Base-by-base conservation (phyloP, 148 eudicot genomes). In the Silene latifolia region DNA sequence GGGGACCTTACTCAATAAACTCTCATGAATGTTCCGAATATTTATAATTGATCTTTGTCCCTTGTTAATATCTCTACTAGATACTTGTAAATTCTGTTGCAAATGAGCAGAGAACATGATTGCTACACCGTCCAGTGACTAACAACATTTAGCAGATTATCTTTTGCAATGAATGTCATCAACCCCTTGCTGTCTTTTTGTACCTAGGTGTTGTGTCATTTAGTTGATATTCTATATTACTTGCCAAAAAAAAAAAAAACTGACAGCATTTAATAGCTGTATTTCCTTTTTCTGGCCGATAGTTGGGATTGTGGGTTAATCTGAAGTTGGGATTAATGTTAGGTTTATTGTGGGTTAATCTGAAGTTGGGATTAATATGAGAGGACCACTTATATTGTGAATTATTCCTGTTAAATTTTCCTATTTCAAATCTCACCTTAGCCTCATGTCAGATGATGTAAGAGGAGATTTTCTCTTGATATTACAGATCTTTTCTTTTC, bases 31-130 rank as follows among this genome's bases (percentile, higher is more conserved):
- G 14, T 62, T 21, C 67, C 15, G 27, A 24, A 10, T 27, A 63
- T 63, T 25, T 63, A 10, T 51, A 10, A 10, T 63, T 14, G 18
- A 39, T 39, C 44, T 63, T 9, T 8, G 12, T 35, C 14, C 35
- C 18, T 75, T 53, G 24, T 12, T 35, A 11, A 20, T 75, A 20
- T 75, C 19, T 56, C 53, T 66, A 23, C 35, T 63, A 27, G 18
- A 63, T 51, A 51, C 56, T 51, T 51, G 44, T 51, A 3, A 25
- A 2, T 12, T 24, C 17, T 27, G 39, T 24, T 62, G 66, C 7
- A 27, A 62, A 21, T 62, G 17, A 62, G 66, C 39, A 24, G 18
- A 67, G 25, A 67, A 42, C 24, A 18, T 67, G 69, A 67, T 67
- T 42, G 56, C 19, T 42, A n/a, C 19, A 19, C 17, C 20, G 71